Evolutionary conservation across 2,329 filamentous ascomycete genomes (phyloP), one percentile per base, ranked within the genome.

Genomic region (Hypomyces rosellus): DNA sequence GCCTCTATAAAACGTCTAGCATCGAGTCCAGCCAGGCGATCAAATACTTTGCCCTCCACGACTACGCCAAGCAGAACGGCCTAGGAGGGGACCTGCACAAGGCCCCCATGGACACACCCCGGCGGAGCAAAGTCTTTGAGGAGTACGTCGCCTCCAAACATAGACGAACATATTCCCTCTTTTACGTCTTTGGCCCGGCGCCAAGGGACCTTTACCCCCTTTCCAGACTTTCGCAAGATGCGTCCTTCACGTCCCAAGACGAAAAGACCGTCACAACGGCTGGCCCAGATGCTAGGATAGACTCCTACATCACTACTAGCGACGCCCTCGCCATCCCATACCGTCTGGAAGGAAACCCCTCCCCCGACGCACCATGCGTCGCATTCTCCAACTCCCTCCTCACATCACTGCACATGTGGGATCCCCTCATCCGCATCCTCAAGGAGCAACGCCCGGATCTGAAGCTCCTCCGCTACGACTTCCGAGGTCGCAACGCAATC

Each of bases 311-410:
- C 55, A 85, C 82, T 0, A 82, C 85, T 0, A 61, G 73, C 0
- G 89, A 95, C 61, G 82, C 81, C 1, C 81, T 89, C 5, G 65
- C 71, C 2, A 77, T 95, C 13, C 81, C 82, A 0, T 95, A 89
- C 69, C 78, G 82, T 13, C 76, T 95, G 2, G 87, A 93, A 65
- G 89, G 89, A 49, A 86, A 80, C 55, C 61, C 79, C 0, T 75
- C 83, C 33, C 80, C 83, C 0, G 63, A 77, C 16, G 86, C 88
- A 0, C 89, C 89, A 0, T 78, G 86, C 0, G 74, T 95, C 11
- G 82, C 89, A 16, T 85, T 91, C 57, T 78, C 77, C 68, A 95
- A 95, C 73, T 91, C 86, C 1, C 84, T 95, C 45, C 78, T 95
- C 7, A 88, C 88, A 2, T 82, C 85, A 44, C 77, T 85, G 56